Percentiles rank a stretch among this genome's conserved stretches.
phyloP scores from a whole-genome alignment of 306 rosid genomes.

The Quillaja saponaria region DNA sequence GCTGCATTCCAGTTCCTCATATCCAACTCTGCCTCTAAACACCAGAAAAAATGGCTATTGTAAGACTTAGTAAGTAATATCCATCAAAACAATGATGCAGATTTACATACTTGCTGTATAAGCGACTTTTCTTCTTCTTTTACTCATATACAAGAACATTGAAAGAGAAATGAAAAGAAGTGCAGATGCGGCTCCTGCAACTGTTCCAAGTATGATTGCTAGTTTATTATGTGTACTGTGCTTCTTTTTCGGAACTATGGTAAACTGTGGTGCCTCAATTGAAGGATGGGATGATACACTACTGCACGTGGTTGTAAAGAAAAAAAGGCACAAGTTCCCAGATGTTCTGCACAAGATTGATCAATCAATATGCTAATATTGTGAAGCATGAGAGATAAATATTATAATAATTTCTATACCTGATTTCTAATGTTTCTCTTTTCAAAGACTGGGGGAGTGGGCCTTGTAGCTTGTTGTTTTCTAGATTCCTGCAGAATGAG shows the following conservation, averaged over 20 bases:
- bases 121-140: constrained; percentile 45
- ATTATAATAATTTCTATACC: constrained; percentile 40
- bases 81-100: not conserved
- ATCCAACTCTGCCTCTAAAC: constrained; percentile 52
- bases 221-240: constrained; percentile 40
- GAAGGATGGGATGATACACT: constrained; percentile 55
- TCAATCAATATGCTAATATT: constrained; percentile 28
- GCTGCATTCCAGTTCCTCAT: constrained; percentile 81
- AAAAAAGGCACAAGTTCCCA: constrained; percentile 77
- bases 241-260: constrained; percentile 49
- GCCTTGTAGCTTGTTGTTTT: constrained; percentile 81
- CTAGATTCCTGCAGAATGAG: constrained; percentile 69
- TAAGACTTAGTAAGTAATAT: no score
- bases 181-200: constrained; percentile 57
- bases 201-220: constrained; percentile 50
- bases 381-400: no score
- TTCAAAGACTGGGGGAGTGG: constrained; percentile 76
- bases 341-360: constrained; percentile 56
- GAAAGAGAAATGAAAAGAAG: constrained; percentile 44
- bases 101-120: constrained; percentile 54
- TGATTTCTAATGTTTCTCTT: constrained; percentile 66
- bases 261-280: constrained; percentile 79
- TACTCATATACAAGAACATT: constrained; percentile 47
- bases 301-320: constrained; percentile 64
- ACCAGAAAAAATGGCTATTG: constrained; percentile 9